Conservation (phyloP, 164 flowering plant species). For the Malania oleifera region DNA sequence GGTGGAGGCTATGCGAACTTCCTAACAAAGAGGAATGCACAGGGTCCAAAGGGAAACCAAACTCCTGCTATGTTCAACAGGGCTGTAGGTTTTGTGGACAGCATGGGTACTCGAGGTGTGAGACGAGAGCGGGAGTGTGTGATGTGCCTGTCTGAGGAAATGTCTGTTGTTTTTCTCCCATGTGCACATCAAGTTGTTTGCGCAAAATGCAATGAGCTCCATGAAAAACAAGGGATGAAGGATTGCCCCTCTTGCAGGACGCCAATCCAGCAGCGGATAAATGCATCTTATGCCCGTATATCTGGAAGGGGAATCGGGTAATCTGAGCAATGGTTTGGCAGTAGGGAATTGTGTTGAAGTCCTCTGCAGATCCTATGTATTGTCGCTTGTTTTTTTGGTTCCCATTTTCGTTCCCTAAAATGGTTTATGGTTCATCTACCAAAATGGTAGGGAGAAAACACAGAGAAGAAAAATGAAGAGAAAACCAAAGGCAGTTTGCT, state of each 20-base stretch:
- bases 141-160: conserved; percentile 96
- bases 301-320: too few species aligned
- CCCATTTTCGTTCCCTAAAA: too few species aligned
- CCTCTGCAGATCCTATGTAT: too few species aligned
- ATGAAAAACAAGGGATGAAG: conserved; percentile 92
- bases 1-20: conserved; percentile 60
- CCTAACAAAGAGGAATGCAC: conserved; percentile 27
- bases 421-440: too few species aligned
- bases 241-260: conserved; percentile 97
- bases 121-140: conserved; percentile 90
- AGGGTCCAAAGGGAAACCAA: conserved; percentile 27
- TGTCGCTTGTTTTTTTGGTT: too few species aligned
- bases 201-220: conserved; percentile 87
- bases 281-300: conserved; percentile 65
- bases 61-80: too few species aligned
- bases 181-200: conserved; percentile 99
- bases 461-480: too few species aligned
- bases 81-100: too few species aligned
- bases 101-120: conserved; percentile 42
- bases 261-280: conserved; percentile 70
- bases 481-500: too few species aligned
- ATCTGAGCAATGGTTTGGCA: too few species aligned
- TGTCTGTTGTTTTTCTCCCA: conserved; percentile 91
- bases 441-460: too few species aligned
- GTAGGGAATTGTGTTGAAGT: too few species aligned